Conservation (phyloP, 805 yeast genomes). For the Metschnikowia hibisci region DNA sequence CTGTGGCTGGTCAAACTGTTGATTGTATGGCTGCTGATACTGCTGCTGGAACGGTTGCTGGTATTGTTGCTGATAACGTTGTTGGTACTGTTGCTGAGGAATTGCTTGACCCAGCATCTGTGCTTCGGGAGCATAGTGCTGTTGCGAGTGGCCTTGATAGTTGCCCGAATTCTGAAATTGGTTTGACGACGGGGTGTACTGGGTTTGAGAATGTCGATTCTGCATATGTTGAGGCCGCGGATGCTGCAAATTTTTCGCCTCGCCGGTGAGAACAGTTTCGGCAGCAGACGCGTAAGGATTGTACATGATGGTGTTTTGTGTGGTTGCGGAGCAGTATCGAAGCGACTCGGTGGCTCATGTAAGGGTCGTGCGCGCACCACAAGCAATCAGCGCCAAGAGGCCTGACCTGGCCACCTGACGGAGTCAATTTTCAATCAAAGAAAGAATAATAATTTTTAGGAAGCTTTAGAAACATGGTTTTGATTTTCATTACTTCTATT, state of each 20-base stretch:
- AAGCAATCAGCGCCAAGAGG: too few relatives aligned
- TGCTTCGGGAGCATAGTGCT: conserved; percentile 18
- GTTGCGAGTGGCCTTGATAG: conserved; percentile 14
- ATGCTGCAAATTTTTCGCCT: conserved; percentile 15
- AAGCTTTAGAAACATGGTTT: too few relatives aligned
- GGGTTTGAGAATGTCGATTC: conserved; percentile 1
- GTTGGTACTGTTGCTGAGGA: conserved; percentile 18
- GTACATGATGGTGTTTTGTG: conserved; percentile 25
- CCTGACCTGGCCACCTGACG: too few relatives aligned
- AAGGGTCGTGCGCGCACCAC: neutral
- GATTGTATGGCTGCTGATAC: conserved; percentile 36
- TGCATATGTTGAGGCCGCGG: conserved; percentile 20
- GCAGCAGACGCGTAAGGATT: conserved; percentile 35
- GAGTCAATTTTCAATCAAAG: too few relatives aligned
- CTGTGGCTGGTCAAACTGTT: conserved; percentile 14
- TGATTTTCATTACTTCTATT: too few relatives aligned
- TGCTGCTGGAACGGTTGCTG: conserved; percentile 25
- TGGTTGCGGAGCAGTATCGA: neutral
- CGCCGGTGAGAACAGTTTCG: conserved; percentile 12
- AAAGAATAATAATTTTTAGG: too few relatives aligned
- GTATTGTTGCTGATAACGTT: conserved; percentile 26
- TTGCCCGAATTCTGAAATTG: neutral
- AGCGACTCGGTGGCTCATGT: neutral
- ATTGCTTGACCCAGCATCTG: conserved; percentile 8
- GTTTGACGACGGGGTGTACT: neutral